phyloP scores from a whole-genome alignment of 306 rosid genomes.

The Benincasa hispida region DNA sequence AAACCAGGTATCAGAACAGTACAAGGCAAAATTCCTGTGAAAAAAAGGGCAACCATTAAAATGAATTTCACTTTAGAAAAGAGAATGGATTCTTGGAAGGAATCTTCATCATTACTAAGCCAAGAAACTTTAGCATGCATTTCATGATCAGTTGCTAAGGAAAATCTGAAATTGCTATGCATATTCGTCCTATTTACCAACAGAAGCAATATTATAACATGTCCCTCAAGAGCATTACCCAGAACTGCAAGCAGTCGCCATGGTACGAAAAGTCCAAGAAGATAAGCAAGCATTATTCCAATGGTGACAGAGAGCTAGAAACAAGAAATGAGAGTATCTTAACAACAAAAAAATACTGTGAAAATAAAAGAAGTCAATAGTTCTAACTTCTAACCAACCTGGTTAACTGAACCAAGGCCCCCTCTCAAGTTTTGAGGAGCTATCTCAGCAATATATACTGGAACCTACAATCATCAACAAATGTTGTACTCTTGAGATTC shows the following conservation, averaged over 20 bases:
- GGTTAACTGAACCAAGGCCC: conserved; percentile 71
- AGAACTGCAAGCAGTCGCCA: conserved; percentile 80
- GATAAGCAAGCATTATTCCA: conserved; percentile 66
- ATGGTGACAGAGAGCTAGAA: conserved; percentile 62
- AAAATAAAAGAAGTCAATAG: background rate
- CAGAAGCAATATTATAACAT: background rate
- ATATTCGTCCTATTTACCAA: background rate
- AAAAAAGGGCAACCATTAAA: background rate
- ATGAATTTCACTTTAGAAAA: background rate
- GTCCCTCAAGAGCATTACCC: conserved; percentile 28
- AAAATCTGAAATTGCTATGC: background rate
- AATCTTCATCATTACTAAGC: background rate
- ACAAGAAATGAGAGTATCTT: background rate
- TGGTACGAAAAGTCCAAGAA: conserved; percentile 60
- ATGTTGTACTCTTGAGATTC: background rate
- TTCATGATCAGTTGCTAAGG: background rate
- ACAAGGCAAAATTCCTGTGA: conserved; percentile 78
- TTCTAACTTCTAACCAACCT: conserved; percentile 30
- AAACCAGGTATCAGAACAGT: conserved; percentile 59
- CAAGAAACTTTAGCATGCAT: background rate
- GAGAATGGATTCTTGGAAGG: background rate
- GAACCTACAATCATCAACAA: conserved; percentile 35
- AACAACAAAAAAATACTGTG: background rate
- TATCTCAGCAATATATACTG: conserved; percentile 84
- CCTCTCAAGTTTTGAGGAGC: conserved; percentile 82